Base-by-base conservation (phyloP, 306 rosid genomes). In the Malus asiatica region DNA sequence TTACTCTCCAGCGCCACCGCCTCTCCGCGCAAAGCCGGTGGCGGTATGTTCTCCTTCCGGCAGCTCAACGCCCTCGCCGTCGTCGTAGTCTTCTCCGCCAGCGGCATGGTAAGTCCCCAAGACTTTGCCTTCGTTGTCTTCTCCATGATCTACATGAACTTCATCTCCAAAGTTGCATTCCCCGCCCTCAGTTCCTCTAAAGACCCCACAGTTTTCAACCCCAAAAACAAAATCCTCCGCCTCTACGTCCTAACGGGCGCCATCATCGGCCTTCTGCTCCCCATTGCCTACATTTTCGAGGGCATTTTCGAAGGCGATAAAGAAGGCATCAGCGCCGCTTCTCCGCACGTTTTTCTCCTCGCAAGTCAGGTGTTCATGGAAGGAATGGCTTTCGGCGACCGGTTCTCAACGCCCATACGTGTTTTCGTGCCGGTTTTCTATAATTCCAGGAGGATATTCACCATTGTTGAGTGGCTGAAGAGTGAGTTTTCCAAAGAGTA, bases 301-400 rank as follows among this genome's bases (percentile, higher is more conserved):
- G 98, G 99, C 14, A 84, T 91, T 40, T 78, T 84, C 68, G 89
- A 87, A 25, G 93, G 95, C 35, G 98, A 96, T 77, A 87, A 87
- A 63, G 83, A 90, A 81, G 99, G 97, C 14, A 88, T 92, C 59
- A 84, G 87, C 32, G 98, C 96, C 2, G 99, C 99, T 8, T 72
- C 91, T 59, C 97, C 99, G 6, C 99, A 96, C 68, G 87, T 96
- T 62, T 90, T 96, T 33, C 91, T 92, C 11, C 81, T 96, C 67
- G 86, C 97, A 0, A 92, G 97, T 62, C 99, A 91, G 74, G 87
- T 89, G 19, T 92, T 95, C 85, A 87, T 92, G 97, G 99, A 95
- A 82, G 99, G 97, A 5, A 44, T 92, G 22, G 90, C 88, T 5
- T 83, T 80, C 78, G 74, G 82, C 0, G 88, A 70, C 22, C 38